Conservation (phyloP, 176 grass and related monocot species). For the Stipa capillata region DNA sequence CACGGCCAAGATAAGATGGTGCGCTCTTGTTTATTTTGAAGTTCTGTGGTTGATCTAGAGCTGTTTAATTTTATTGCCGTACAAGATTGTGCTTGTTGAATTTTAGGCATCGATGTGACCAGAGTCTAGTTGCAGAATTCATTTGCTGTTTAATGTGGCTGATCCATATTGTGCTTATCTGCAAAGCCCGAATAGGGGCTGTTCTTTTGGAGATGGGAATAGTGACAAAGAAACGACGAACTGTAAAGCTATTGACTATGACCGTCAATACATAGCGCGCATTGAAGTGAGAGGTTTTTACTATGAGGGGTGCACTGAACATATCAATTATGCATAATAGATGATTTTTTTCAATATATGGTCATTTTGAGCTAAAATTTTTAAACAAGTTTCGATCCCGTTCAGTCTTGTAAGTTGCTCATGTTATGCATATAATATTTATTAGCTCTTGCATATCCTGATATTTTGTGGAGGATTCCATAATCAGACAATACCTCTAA, state of each 20-base stretch:
- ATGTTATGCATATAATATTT: constrained; percentile 2
- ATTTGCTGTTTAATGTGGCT: background rate
- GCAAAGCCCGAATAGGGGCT: background rate
- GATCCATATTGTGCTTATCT: background rate
- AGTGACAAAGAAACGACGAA: background rate
- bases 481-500: constrained; percentile 2
- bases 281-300: background rate
- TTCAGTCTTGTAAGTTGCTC: constrained; percentile 8
- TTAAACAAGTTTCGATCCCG: background rate
- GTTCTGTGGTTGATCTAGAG: background rate
- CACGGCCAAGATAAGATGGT: constrained; percentile 71
- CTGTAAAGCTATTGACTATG: background rate
- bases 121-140: background rate
- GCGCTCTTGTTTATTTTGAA: constrained; percentile 19
- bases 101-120: background rate
- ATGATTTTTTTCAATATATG: background rate
- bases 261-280: background rate
- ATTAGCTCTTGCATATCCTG: background rate
- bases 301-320: background rate
- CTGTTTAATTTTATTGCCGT: background rate
- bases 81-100: background rate
- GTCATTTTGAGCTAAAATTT: background rate
- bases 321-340: background rate
- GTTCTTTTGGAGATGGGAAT: background rate
- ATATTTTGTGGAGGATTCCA: background rate